Evolutionary conservation across 2,329 filamentous ascomycete species (phyloP).

Genomic region (Exserohilum rostratum): DNA sequence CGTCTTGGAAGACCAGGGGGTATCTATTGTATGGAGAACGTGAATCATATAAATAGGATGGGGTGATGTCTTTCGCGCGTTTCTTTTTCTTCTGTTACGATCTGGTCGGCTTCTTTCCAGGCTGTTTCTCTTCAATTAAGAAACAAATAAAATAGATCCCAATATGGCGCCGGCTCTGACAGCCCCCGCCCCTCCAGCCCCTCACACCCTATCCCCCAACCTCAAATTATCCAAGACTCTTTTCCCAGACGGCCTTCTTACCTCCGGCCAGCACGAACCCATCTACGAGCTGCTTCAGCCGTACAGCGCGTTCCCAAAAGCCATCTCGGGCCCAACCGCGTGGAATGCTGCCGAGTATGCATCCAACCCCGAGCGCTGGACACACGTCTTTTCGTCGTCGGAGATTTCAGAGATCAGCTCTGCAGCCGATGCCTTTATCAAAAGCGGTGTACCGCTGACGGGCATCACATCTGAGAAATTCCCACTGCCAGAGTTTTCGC

Average conservation of each 20-base stretch:
- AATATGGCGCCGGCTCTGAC: conserved; percentile 52
- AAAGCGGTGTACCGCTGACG: conserved; percentile 68
- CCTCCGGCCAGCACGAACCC: conserved; percentile 74
- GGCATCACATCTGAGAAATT: conserved; percentile 73
- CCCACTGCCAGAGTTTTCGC: conserved; percentile 62
- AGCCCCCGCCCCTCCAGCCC: conserved; percentile 42
- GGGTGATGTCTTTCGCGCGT: neutral
- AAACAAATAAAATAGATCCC: neutral
- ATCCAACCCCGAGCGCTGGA: conserved; percentile 71
- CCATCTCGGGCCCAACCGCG: conserved; percentile 73
- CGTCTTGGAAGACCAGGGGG: neutral
- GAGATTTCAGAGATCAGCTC: conserved; percentile 71
- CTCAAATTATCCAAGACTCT: conserved; percentile 52
- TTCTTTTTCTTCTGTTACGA: neutral
- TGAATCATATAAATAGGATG: neutral
- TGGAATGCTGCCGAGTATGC: conserved; percentile 73
- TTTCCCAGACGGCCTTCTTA: conserved; percentile 71
- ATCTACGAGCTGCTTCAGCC: conserved; percentile 68
- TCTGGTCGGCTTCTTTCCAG: too few species aligned
- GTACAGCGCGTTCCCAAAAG: conserved; percentile 72
- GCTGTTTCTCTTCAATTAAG: neutral
- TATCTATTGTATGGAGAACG: neutral
- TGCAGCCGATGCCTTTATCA: conserved; percentile 72
- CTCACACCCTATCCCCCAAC: conserved; percentile 44
- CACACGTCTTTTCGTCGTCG: conserved; percentile 68